phyloP scores from a whole-genome alignment of 768 basidiomycete genomes.

The Termitomyces sp. region DNA sequence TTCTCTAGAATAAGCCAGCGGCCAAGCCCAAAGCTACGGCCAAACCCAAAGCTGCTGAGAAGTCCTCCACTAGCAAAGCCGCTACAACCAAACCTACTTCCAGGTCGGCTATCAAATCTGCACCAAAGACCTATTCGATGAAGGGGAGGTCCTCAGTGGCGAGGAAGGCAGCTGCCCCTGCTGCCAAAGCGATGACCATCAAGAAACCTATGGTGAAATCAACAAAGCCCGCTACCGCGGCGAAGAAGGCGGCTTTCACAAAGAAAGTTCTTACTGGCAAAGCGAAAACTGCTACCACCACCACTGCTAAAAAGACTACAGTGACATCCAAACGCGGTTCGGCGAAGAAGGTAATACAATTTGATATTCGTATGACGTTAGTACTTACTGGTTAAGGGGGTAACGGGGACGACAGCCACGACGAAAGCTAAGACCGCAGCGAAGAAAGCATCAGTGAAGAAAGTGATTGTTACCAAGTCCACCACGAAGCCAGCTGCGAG shows the following conservation, averaged over 20 bases:
- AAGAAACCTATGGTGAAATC: slow-evolving; percentile 28
- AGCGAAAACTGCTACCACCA: slow-evolving; percentile 26
- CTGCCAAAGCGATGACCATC: slow-evolving; percentile 22
- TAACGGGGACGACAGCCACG: slow-evolving; percentile 38
- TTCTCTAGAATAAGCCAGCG: slow-evolving; percentile 31
- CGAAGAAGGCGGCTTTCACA: slow-evolving; percentile 17
- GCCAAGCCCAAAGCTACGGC: slow-evolving; percentile 24
- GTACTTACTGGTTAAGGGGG: slow-evolving; percentile 24
- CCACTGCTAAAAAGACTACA: slow-evolving; percentile 31
- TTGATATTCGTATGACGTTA: not conserved
- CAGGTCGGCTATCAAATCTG: slow-evolving; percentile 27
- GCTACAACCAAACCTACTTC: slow-evolving; percentile 25
- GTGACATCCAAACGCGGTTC: slow-evolving; percentile 31
- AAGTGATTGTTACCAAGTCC: slow-evolving; percentile 21
- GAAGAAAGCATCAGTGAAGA: slow-evolving; percentile 21
- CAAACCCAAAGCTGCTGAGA: slow-evolving; percentile 18
- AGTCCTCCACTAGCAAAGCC: slow-evolving; percentile 20
- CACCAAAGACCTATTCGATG: slow-evolving; percentile 27
- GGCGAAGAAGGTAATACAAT: slow-evolving; percentile 33
- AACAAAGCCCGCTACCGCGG: slow-evolving; percentile 26
- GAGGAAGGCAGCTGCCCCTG: slow-evolving; percentile 12
- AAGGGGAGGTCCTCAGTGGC: slow-evolving; percentile 15
- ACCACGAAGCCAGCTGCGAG: slow-evolving; percentile 38
- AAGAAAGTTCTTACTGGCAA: slow-evolving; percentile 35
- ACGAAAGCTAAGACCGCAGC: slow-evolving; percentile 32